Conservation (phyloP, 1,139 yeast genomes). For the Debaryomycetaceae sp. region DNA sequence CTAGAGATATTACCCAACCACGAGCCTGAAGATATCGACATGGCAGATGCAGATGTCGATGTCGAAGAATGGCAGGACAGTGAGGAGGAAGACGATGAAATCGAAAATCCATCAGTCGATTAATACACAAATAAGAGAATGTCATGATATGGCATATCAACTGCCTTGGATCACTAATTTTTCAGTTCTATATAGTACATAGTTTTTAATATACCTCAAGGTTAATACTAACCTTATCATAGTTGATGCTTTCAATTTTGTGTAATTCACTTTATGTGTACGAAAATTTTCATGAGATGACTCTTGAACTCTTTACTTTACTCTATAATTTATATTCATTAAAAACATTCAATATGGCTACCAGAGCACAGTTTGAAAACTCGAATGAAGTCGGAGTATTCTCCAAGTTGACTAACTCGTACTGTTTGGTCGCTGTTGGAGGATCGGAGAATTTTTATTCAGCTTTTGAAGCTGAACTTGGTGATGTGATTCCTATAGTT, state of each 20-base stretch:
- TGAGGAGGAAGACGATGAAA: conserved; percentile 46
- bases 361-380: conserved; percentile 79
- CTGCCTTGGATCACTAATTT: too few species aligned
- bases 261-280: not conserved
- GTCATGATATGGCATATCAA: not conserved
- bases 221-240: not conserved
- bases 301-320: not conserved
- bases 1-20: conserved; percentile 85
- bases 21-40: conserved; percentile 56
- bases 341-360: conserved; percentile 29
- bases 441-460: conserved; percentile 98
- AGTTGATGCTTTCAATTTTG: not conserved
- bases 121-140: not conserved
- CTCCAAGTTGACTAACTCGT: conserved; percentile 92
- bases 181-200: not conserved
- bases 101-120: conserved; percentile 1
- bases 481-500: conserved; percentile 93
- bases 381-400: conserved; percentile 98
- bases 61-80: conserved; percentile 56
- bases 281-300: not conserved
- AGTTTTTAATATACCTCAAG: not conserved
- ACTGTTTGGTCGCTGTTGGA: conserved; percentile 94
- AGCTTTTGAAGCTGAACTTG: conserved; percentile 95
- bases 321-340: not conserved
- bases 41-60: conserved; percentile 52